phyloP scores from a whole-genome alignment of 169 alveolate species.

The Plasmodium cynomolgi region DNA sequence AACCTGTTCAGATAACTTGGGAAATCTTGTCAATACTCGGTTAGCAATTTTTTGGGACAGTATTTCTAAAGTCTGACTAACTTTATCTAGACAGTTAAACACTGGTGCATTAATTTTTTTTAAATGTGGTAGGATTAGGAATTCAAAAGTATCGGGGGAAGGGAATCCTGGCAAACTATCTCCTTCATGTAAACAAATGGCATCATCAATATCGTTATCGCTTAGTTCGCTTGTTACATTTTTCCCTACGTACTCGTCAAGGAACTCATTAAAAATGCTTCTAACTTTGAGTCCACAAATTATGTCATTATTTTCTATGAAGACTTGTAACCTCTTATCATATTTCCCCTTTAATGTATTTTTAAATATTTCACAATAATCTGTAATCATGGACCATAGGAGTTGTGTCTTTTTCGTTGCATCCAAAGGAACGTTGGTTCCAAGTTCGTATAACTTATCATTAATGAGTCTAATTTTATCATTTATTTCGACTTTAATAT shows the following conservation, averaged over 20 bases:
- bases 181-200: slow-evolving; percentile 98
- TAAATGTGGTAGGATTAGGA: slow-evolving; percentile 94
- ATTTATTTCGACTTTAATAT: slow-evolving; percentile 91
- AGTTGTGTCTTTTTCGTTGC: slow-evolving; percentile 93
- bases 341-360: slow-evolving; percentile 96
- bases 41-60: slow-evolving; percentile 93
- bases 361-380: slow-evolving; percentile 96
- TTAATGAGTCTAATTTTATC: slow-evolving; percentile 82
- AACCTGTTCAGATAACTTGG: slow-evolving; percentile 92
- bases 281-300: slow-evolving; percentile 92
- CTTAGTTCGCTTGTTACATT: slow-evolving; percentile 89
- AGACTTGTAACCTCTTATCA: slow-evolving; percentile 91
- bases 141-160: slow-evolving; percentile 96
- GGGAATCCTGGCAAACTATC: slow-evolving; percentile 99
- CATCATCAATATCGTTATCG: slow-evolving; percentile 96
- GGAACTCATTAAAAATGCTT: slow-evolving; percentile 91
- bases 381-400: slow-evolving; percentile 98
- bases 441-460: slow-evolving; percentile 90
- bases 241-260: slow-evolving; percentile 90
- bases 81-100: slow-evolving; percentile 81
- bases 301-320: slow-evolving; percentile 84
- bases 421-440: slow-evolving; percentile 94
- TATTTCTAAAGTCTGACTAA: slow-evolving; percentile 89
- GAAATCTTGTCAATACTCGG: slow-evolving; percentile 94
- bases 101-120: slow-evolving; percentile 88